Percentiles rank a stretch among this genome's conserved stretches.
Evolutionary conservation across 352 stramenopile species (phyloP).

Genomic region (Globisporangium splendens): DNA sequence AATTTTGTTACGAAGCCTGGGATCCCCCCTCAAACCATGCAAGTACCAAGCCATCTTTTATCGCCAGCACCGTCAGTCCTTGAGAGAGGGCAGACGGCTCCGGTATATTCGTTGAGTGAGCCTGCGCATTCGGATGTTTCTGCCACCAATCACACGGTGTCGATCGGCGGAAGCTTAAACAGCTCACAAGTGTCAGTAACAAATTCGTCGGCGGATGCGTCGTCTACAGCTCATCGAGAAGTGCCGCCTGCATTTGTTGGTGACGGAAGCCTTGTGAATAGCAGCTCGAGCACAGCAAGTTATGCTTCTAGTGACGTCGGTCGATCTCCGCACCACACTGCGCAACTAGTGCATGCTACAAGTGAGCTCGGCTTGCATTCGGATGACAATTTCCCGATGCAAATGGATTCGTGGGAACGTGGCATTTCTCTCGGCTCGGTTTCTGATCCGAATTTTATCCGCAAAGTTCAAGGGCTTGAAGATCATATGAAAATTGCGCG

Average conservation of each 20-base stretch:
- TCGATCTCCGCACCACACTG: conserved; percentile 27
- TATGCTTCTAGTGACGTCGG: conserved; percentile 23
- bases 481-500: conserved; percentile 58
- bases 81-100: conserved; percentile 1
- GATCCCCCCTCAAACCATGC: conserved; percentile 11
- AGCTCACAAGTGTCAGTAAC: neutral
- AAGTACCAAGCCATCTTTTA: conserved; percentile 13
- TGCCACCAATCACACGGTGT: neutral
- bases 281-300: conserved; percentile 22
- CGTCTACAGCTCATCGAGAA: conserved; percentile 1
- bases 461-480: conserved; percentile 63
- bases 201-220: neutral
- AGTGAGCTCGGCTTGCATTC: conserved; percentile 43
- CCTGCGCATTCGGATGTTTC: conserved; percentile 16
- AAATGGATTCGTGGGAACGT: conserved; percentile 44
- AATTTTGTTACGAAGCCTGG: conserved; percentile 39
- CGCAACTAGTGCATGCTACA: conserved; percentile 30
- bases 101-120: conserved; percentile 11
- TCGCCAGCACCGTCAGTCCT: conserved; percentile 8
- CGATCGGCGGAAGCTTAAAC: neutral
- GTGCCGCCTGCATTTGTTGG: conserved; percentile 1
- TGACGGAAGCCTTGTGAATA: conserved; percentile 9
- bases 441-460: conserved; percentile 46
- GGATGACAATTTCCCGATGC: conserved; percentile 34
- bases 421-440: conserved; percentile 62